phyloP scores from a whole-genome alignment of 805 yeast species.

The Zygotorulaspora sp. region DNA sequence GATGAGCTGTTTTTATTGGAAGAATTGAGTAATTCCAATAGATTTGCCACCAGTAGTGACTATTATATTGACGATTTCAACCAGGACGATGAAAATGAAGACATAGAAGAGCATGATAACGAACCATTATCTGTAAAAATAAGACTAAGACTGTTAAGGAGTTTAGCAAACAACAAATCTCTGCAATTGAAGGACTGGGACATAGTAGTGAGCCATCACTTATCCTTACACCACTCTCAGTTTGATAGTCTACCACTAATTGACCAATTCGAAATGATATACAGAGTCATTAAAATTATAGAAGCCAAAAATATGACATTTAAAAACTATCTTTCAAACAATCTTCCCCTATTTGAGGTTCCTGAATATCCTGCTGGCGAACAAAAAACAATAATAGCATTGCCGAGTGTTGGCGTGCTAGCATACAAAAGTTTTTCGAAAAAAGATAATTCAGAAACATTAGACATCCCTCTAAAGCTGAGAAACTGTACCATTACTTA shows the following conservation, averaged over 20 bases:
- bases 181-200: slow-evolving; percentile 28
- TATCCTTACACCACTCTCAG: slow-evolving; percentile 6
- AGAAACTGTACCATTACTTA: slow-evolving; percentile 28
- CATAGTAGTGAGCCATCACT: slow-evolving; percentile 20
- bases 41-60: slow-evolving; percentile 3
- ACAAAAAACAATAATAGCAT: slow-evolving; percentile 17
- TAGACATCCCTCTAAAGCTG: slow-evolving; percentile 28
- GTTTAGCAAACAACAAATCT: slow-evolving; percentile 25
- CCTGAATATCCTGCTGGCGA: slow-evolving; percentile 20
- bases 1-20: slow-evolving; percentile 30
- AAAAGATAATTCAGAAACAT: slow-evolving; percentile 7
- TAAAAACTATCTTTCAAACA: slow-evolving; percentile 28
- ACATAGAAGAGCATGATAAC: slow-evolving; percentile 7
- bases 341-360: slow-evolving; percentile 28
- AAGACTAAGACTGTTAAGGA: slow-evolving; percentile 21
- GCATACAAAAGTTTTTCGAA: slow-evolving; percentile 15
- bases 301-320: slow-evolving; percentile 30
- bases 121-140: slow-evolving; percentile 17
- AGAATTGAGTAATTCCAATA: slow-evolving; percentile 14
- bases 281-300: slow-evolving; percentile 27
- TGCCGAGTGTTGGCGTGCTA: slow-evolving; percentile 27
- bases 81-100: slow-evolving; percentile 1
- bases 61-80: slow-evolving; percentile 8
- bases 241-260: slow-evolving; percentile 16
- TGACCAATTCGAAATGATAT: slow-evolving; percentile 28